These are phyloP conservation scores for Leccinum fallax DNA, from an alignment of 1,284 basidiomycete genomes.

Conservation along the genomic window DNA sequence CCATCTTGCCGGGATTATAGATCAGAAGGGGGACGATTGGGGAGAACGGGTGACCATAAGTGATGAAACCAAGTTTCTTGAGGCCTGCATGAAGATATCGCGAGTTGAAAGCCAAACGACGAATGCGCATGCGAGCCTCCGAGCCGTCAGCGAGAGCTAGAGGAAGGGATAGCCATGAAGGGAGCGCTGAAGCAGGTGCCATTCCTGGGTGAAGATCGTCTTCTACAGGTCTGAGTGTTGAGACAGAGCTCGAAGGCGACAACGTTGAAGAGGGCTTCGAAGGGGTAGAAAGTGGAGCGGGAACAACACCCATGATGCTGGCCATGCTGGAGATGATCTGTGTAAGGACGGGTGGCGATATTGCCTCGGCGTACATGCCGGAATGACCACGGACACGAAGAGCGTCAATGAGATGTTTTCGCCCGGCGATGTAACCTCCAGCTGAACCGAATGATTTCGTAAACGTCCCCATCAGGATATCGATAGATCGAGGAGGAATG, in stretches of 20 bases:
- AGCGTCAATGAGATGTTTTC: constrained; percentile 77
- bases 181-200: constrained; percentile 61
- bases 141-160: constrained; percentile 71
- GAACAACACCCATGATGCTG: constrained; percentile 90
- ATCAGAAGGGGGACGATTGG: constrained; percentile 94
- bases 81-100: constrained; percentile 90
- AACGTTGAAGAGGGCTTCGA: constrained; percentile 21
- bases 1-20: constrained; percentile 95
- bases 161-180: constrained; percentile 74
- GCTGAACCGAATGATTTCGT: constrained; percentile 99
- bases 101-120: constrained; percentile 93
- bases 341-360: constrained; percentile 88
- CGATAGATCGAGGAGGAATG: constrained; percentile 79
- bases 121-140: constrained; percentile 83
- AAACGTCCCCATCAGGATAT: constrained; percentile 98
- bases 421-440: constrained; percentile 93
- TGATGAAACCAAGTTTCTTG: constrained; percentile 94
- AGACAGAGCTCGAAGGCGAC: constrained; percentile 37
- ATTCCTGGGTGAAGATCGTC: constrained; percentile 63
- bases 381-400: constrained; percentile 86
- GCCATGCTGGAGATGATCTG: constrained; percentile 94
- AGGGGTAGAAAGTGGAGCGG: constrained; percentile 47
- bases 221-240: constrained; percentile 32
- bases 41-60: constrained; percentile 89
- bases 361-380: constrained; percentile 88